Evolutionary conservation across 2,329 filamentous ascomycete species (phyloP).

Genomic region (Aspergillus ustus): DNA sequence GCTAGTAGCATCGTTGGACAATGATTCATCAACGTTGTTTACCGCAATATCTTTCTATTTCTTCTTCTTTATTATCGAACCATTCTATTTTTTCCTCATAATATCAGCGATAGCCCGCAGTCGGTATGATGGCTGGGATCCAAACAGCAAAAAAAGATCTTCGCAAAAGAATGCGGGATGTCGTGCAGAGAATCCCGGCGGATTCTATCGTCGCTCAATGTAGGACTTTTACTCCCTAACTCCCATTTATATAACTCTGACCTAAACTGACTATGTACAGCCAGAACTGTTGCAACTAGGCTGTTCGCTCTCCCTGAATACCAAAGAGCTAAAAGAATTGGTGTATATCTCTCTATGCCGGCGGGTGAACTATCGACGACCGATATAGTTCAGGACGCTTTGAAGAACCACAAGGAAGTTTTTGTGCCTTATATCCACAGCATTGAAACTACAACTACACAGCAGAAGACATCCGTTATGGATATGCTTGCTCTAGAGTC

Average conservation of each 20-base stretch:
- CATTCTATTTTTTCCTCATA: not conserved
- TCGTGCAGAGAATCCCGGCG: conserved; percentile 64
- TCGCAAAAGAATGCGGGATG: conserved; percentile 70
- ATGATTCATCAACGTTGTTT: not conserved
- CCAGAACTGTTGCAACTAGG: conserved; percentile 65
- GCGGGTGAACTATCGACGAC: conserved; percentile 83
- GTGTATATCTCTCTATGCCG: conserved; percentile 94
- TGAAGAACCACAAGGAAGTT: conserved; percentile 77
- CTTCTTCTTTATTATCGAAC: not conserved
- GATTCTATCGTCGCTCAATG: conserved; percentile 72
- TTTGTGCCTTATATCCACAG: conserved; percentile 89
- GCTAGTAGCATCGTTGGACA: not conserved
- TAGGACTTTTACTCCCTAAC: conserved; percentile 42
- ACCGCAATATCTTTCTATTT: not conserved
- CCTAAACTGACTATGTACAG: conserved; percentile 51
- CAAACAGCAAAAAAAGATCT: conserved; percentile 76
- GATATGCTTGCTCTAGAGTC: conserved; percentile 86
- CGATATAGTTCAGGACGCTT: conserved; percentile 78
- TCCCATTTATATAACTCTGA: not conserved
- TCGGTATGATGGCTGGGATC: conserved; percentile 58
- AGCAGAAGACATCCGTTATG: conserved; percentile 73
- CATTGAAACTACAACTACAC: conserved; percentile 44
- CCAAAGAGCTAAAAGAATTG: conserved; percentile 72
- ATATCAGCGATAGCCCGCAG: not conserved
- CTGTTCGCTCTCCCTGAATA: conserved; percentile 75